Evolutionary conservation across 352 stramenopile genomes (phyloP).

Genomic region (Phytopythium litorale): DNA sequence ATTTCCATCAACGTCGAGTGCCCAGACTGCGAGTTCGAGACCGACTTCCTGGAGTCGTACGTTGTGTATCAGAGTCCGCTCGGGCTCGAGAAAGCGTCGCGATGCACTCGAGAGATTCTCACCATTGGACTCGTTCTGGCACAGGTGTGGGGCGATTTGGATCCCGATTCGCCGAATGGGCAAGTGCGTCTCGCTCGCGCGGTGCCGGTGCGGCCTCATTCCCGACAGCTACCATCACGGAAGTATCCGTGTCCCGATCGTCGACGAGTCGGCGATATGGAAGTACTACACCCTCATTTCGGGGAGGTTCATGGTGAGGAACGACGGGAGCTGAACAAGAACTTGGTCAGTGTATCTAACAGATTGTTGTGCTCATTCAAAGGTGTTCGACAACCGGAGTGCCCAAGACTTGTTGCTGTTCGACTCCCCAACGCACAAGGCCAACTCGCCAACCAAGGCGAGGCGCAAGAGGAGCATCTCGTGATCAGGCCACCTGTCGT

Average conservation of each 20-base stretch:
- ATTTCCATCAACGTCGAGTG: constrained; percentile 60
- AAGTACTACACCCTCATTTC: constrained; percentile 63
- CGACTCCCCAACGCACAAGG: constrained; percentile 1
- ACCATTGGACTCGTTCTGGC: constrained; percentile 4
- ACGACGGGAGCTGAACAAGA: neutral
- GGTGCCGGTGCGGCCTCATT: constrained; percentile 66
- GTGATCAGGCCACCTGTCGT: constrained; percentile 3
- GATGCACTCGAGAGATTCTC: neutral
- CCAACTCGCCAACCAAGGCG: neutral
- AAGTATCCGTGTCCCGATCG: constrained; percentile 57
- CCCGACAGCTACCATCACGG: constrained; percentile 70
- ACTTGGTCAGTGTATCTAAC: neutral
- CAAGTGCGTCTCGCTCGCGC: constrained; percentile 41
- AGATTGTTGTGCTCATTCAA: neutral
- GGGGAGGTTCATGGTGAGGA: constrained; percentile 64
- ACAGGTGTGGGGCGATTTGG: constrained; percentile 59
- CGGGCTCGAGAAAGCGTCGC: neutral
- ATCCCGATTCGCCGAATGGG: constrained; percentile 55
- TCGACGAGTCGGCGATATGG: constrained; percentile 76
- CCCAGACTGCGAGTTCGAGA: constrained; percentile 67
- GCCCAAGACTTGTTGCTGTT: constrained; percentile 7
- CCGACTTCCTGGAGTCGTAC: constrained; percentile 67
- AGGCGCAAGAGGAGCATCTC: constrained; percentile 33
- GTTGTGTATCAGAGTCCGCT: neutral
- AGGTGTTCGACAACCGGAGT: constrained; percentile 21